Evolutionary conservation across 495 filamentous ascomycete genomes (phyloP).

Genomic region (Podospora didyma): DNA sequence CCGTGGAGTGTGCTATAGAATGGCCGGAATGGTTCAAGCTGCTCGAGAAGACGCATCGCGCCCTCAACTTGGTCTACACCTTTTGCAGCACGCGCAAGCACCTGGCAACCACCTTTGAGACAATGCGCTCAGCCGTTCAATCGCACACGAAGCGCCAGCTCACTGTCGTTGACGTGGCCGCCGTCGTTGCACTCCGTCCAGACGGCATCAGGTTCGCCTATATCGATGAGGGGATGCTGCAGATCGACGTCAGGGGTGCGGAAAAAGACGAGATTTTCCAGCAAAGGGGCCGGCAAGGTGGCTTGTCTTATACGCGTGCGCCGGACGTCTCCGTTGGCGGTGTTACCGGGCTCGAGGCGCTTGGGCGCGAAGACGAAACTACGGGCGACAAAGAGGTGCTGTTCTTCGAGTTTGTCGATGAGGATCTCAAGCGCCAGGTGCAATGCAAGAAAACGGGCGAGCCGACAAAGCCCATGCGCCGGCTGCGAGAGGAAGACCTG

Average conservation of each 20-base stretch:
- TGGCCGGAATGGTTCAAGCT: slow-evolving; percentile 74
- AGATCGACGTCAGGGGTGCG: slow-evolving; percentile 71
- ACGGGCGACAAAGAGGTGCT: slow-evolving; percentile 57
- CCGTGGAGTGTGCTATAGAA: slow-evolving; percentile 23
- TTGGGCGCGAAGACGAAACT: slow-evolving; percentile 23
- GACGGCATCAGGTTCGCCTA: slow-evolving; percentile 77
- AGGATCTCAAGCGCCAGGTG: slow-evolving; percentile 80
- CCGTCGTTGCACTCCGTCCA: slow-evolving; percentile 74
- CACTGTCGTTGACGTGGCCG: slow-evolving; percentile 71
- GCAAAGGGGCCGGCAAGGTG: slow-evolving; percentile 36
- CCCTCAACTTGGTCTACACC: slow-evolving; percentile 88
- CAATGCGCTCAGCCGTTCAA: slow-evolving; percentile 79
- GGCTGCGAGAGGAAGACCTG: slow-evolving; percentile 69
- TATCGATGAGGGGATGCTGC: slow-evolving; percentile 75
- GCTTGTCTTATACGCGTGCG: slow-evolving; percentile 32
- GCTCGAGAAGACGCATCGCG: slow-evolving; percentile 73
- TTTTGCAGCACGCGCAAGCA: slow-evolving; percentile 93
- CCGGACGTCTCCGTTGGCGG: slow-evolving; percentile 48
- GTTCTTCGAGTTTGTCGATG: slow-evolving; percentile 90
- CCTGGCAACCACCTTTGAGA: slow-evolving; percentile 85
- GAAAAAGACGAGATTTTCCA: slow-evolving; percentile 50
- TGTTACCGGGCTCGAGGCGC: slow-evolving; percentile 40
- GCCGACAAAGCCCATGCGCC: slow-evolving; percentile 57
- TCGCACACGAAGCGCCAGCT: slow-evolving; percentile 70
- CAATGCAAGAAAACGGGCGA: slow-evolving; percentile 67